Conservation (phyloP, 2,329 filamentous ascomycete species). For the Aphanoascus verrucosus region DNA sequence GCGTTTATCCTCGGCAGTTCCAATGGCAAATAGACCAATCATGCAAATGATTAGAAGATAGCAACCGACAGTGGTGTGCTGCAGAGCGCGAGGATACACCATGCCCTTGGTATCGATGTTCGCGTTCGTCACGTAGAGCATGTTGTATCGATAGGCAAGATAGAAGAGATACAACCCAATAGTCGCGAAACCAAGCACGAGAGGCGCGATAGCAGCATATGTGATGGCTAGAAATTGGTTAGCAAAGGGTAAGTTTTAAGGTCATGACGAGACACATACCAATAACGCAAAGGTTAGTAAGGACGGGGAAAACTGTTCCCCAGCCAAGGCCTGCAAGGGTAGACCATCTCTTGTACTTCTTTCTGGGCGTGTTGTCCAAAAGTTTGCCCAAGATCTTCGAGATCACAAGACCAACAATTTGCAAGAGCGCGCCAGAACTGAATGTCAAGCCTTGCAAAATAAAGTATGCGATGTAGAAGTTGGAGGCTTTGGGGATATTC, state of each 20-base stretch:
- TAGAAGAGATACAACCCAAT: conserved; percentile 73
- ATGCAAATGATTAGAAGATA: conserved; percentile 76
- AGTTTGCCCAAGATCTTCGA: conserved; percentile 64
- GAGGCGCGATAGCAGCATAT: conserved; percentile 76
- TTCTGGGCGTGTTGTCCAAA: conserved; percentile 65
- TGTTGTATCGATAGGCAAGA: conserved; percentile 78
- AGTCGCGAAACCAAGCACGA: conserved; percentile 72
- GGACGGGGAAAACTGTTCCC: conserved; percentile 72
- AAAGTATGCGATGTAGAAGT: conserved; percentile 94
- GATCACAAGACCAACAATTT: conserved; percentile 61
- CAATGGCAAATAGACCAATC: conserved; percentile 71
- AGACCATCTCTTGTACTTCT: conserved; percentile 69
- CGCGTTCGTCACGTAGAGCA: conserved; percentile 76
- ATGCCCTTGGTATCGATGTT: conserved; percentile 78
- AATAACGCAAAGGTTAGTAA: neutral
- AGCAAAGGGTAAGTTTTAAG: conserved; percentile 11
- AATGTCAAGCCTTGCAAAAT: conserved; percentile 80
- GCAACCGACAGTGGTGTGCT: conserved; percentile 73
- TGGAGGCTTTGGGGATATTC: conserved; percentile 72
- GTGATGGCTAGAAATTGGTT: conserved; percentile 51
- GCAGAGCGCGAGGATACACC: conserved; percentile 74
- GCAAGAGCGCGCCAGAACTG: conserved; percentile 62
- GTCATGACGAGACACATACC: neutral
- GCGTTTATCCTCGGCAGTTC: conserved; percentile 49
- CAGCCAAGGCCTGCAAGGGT: conserved; percentile 63